phyloP scores from a whole-genome alignment of 129 eudicot genomes.

The Kitagawia praeruptora region DNA sequence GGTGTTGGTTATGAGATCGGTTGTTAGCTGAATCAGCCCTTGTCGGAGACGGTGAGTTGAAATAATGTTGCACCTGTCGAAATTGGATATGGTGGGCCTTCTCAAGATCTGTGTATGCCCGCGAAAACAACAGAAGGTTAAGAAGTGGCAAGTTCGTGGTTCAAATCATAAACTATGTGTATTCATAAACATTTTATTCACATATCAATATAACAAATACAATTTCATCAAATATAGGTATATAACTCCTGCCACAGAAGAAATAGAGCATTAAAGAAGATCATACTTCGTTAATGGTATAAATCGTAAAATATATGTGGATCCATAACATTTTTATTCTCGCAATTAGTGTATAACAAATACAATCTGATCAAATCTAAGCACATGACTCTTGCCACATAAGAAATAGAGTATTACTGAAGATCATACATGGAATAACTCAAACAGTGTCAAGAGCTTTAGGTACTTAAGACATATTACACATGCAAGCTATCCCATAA shows the following conservation, averaged over 20 bases:
- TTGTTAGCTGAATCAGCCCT: conserved; percentile 52
- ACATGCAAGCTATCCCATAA: neutral
- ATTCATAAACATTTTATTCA: neutral
- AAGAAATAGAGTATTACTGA: neutral
- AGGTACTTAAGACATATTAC: neutral
- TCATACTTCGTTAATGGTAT: neutral
- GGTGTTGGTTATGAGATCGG: conserved; percentile 44
- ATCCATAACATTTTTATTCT: neutral
- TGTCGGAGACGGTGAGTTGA: conserved; percentile 40
- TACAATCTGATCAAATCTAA: neutral
- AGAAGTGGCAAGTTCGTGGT: neutral
- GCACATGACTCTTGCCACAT: neutral
- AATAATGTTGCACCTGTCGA: conserved; percentile 41
- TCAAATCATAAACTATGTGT: conserved; percentile 1
- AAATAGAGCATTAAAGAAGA: neutral
- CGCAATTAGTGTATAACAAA: neutral
- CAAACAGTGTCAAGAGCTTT: neutral
- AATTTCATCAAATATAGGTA: neutral
- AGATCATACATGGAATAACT: neutral
- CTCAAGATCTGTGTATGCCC: conserved; percentile 43
- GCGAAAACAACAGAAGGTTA: neutral
- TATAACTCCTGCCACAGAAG: neutral
- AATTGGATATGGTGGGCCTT: conserved; percentile 40
- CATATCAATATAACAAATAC: neutral
- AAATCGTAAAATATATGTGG: neutral